Conservation (phyloP, 495 filamentous ascomycete genomes). For the Acidiella bohemica region DNA sequence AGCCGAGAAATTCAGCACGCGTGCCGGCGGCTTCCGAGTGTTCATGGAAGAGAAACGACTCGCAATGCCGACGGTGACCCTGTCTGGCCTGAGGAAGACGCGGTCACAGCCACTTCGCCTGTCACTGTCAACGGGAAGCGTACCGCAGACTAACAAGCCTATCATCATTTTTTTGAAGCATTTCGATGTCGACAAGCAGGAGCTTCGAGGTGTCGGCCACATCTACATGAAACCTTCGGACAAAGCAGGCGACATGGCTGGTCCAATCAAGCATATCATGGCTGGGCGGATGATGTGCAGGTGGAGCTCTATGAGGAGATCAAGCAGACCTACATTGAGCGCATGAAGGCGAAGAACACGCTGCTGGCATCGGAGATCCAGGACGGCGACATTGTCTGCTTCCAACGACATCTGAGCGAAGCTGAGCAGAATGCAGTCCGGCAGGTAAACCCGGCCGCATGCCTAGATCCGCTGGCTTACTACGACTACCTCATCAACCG, state of each 20-base stretch:
- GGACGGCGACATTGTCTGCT: conserved; percentile 93
- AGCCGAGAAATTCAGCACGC: conserved; percentile 50
- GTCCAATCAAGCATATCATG: conserved; percentile 71
- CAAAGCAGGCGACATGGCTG: conserved; percentile 74
- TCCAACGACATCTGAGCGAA: conserved; percentile 56
- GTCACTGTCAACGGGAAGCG: conserved; percentile 36
- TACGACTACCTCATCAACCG: conserved; percentile 88
- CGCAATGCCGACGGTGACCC: conserved; percentile 51
- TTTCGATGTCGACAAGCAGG: conserved; percentile 68
- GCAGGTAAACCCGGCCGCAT: conserved; percentile 33
- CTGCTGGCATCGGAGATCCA: conserved; percentile 86
- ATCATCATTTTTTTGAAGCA: conserved; percentile 86
- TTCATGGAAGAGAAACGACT: conserved; percentile 68
- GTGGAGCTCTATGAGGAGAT: conserved; percentile 82
- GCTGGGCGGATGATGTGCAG: conserved; percentile 54
- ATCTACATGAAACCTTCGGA: conserved; percentile 77
- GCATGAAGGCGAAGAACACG: conserved; percentile 78
- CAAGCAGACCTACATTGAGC: conserved; percentile 92
- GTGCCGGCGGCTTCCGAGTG: conserved; percentile 60
- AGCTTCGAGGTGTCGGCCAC: conserved; percentile 58
- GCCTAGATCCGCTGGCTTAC: conserved; percentile 57
- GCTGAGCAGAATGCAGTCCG: conserved; percentile 37
- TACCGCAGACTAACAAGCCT: conserved; percentile 31
- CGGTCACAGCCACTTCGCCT: conserved; percentile 25
- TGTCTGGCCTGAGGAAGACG: conserved; percentile 42